A percentile compares a stretch with the other conserved stretches of the same genome.
Evolutionary conservation across 306 rosid species (phyloP).

Genomic region (Acacia acuminata): DNA sequence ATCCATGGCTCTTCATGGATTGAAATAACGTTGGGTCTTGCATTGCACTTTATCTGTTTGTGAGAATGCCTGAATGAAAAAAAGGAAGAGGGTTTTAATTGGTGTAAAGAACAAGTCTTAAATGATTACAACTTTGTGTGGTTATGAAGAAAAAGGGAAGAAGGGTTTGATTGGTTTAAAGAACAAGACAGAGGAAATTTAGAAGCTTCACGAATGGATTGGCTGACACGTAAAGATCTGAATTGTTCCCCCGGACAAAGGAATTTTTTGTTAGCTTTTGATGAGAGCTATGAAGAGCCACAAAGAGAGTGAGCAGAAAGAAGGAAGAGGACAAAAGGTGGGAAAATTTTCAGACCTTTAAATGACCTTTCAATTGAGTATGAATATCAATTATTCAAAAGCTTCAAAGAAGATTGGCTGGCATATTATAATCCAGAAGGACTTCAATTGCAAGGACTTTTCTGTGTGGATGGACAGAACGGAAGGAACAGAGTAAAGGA

Average conservation of each 20-base stretch:
- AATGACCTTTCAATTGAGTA: conserved; percentile 6
- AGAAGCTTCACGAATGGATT: conserved; percentile 29
- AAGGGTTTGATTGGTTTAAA: neutral
- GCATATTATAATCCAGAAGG: conserved; percentile 6
- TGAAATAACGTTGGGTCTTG: conserved; percentile 60
- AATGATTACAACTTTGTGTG: neutral
- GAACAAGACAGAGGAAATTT: neutral
- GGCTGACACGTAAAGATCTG: neutral
- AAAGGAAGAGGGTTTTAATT: neutral
- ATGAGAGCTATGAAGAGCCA: conserved; percentile 26
- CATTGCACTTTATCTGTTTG: conserved; percentile 41
- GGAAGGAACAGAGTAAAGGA: neutral
- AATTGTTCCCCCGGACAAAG: neutral
- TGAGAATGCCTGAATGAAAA: neutral
- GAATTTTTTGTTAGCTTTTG: conserved; percentile 17
- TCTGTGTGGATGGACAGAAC: neutral
- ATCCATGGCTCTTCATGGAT: conserved; percentile 51
- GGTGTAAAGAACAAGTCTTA: neutral
- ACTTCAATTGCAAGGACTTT: neutral
- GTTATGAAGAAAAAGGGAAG: neutral
- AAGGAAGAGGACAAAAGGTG: conserved; percentile 40
- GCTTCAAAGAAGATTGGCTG: neutral
- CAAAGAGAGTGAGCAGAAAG: neutral
- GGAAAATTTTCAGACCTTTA: conserved; percentile 29
- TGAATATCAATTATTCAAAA: conserved; percentile 23